Base-by-base conservation (phyloP, 441 rosid species). In the Hura crepitans region DNA sequence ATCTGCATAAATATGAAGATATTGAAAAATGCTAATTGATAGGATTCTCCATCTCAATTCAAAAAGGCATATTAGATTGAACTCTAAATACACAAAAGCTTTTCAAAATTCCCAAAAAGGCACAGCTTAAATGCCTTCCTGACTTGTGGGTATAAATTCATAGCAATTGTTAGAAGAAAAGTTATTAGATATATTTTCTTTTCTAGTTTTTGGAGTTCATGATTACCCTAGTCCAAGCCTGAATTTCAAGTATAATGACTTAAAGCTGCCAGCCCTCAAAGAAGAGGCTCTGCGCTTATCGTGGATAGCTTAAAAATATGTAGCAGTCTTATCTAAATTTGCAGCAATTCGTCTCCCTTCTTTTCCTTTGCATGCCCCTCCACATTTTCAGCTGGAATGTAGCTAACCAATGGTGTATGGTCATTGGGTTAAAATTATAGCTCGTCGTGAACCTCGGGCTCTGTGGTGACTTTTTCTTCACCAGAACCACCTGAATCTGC, bases 391-490 rank as follows among this genome's bases (percentile, higher is more conserved):
- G 59, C 73, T 43, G 15, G 13, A 69, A 61, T 57, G 58, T n/a
- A 22, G 27, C 9, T 47, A 35, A 8, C 4, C 27, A 15, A 35
- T 0, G 39, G n/a, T 31, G 1, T 35, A 3, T 3, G 7, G 39
- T 35, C 14, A 14, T 50, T 49, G 18, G 14, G 57, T 35, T 74
- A 20, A 2, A 55, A 77, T 86, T 80, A 89, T 72, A 92, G 80
- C 82, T 92, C 98, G 8, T 92, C 92, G 47, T 85, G 93, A 59
- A 7, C 65, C 69, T 84, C 39, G 39, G 30, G 54, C 77, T 84
- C 58, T 49, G n/a, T 61, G 6, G 74, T 76, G 23, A 6, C 71
- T 27, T 70, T 60, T 68, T 82, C 85, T 3, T 78, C 71, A 0
- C 67, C 35, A n/a, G 79, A 66, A 51, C 76, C 71, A 0, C 67